These are phyloP conservation scores for Dryadomyces sulphureus DNA, from an alignment of 2,329 filamentous ascomycete genomes.

Conservation along the genomic window DNA sequence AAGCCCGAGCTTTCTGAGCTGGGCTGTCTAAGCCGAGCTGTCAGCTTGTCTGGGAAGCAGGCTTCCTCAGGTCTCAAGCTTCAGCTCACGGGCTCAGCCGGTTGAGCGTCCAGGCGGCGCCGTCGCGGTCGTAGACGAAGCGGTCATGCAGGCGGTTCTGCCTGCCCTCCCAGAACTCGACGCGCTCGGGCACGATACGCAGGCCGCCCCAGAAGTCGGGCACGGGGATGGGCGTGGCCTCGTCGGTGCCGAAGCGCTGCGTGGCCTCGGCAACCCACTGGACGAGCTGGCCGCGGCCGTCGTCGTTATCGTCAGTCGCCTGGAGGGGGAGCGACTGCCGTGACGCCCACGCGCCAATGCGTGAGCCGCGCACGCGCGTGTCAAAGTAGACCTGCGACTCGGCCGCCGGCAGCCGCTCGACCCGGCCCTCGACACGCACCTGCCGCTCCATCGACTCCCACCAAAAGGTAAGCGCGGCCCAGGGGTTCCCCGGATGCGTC, in stretches of 20 bases:
- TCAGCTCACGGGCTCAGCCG: constrained; percentile 52
- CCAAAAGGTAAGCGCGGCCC: constrained; percentile 77
- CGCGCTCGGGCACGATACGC: constrained; percentile 65
- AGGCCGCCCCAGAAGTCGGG: constrained; percentile 92
- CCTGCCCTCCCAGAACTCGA: constrained; percentile 96
- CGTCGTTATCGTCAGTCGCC: constrained; percentile 32
- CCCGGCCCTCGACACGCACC: constrained; percentile 71
- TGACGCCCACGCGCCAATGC: constrained; percentile 89
- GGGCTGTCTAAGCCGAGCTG: too few species aligned
- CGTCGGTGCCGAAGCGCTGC: constrained; percentile 68
- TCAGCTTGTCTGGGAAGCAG: too few species aligned
- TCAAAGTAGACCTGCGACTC: constrained; percentile 61
- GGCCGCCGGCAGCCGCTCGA: constrained; percentile 48
- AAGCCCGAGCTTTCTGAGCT: too few species aligned
- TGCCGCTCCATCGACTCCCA: constrained; percentile 81
- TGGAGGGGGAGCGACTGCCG: constrained; percentile 66
- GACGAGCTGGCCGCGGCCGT: constrained; percentile 62
- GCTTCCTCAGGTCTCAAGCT: background rate
- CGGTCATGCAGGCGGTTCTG: constrained; percentile 85
- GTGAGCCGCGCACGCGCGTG: constrained; percentile 59
- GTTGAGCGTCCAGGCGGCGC: constrained; percentile 48
- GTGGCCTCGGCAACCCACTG: constrained; percentile 64
- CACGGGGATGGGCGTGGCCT: constrained; percentile 61
- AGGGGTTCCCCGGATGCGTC: constrained; percentile 55
- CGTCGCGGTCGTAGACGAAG: constrained; percentile 60